Evolutionary conservation across 352 stramenopile genomes (phyloP), one percentile per base, ranked within the genome.

Genomic region (Pythium sukuiense): DNA sequence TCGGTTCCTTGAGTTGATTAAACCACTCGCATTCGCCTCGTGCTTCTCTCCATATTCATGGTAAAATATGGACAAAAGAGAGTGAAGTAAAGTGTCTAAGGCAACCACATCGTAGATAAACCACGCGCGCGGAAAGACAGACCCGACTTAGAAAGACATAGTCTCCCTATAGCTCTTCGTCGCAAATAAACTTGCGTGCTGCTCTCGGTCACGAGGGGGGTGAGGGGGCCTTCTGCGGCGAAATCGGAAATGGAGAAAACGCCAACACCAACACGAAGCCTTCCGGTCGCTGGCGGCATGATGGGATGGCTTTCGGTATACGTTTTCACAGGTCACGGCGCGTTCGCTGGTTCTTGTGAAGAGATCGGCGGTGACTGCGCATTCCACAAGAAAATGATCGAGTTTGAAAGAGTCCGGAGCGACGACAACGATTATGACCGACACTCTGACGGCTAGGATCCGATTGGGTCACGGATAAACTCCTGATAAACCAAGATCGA

Each of bases 111-210:
- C 77, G 85, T 71, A n/a, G 56, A 56, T 88, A 79, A 82, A 89
- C 59, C 53, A 65, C 67, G 56, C 62, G 58, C 80, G 82, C 72
- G 69, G 78, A 86, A 81, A 88, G 80, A 77, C 71, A 77, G 67
- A 83, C 58, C 81, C 83, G 85, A 90, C 81, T 92, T 92, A 92
- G 83, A 92, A 92, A 92, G 83, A 89, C 83, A 92, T 92, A 76
- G 83, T 89, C 82, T 90, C 77, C 80, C 80, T 88, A 81, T 66
- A 79, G 84, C 59, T 77, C 76, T 78, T 89, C 74, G 81, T 89
- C 77, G 85, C 82, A 78, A 81, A 52, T 52, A 52, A 76, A 83
- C 70, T 77, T 89, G 83, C 81, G 63, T 50, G 37, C 79, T 81
- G 73, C 75, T 85, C 75, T 79, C 62, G 76, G 76, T 66, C 72